phyloP scores from a whole-genome alignment of 495 filamentous ascomycete genomes.

The Penicillium macrosclerotiorum region DNA sequence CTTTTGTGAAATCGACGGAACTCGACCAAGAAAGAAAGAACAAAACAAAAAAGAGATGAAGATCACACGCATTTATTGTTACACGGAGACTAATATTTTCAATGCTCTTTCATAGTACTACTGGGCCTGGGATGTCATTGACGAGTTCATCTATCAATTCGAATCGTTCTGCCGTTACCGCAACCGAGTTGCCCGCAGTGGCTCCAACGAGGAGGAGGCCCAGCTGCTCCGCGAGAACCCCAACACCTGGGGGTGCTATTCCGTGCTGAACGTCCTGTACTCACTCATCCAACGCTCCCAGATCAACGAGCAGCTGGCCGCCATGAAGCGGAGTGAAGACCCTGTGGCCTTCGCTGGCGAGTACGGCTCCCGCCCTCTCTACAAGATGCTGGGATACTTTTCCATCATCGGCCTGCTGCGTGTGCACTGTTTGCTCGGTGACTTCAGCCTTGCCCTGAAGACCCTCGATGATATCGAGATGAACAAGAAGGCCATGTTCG shows the following conservation, averaged over 20 bases:
- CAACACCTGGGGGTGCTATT: constrained; percentile 99
- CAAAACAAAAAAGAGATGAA: too few species aligned
- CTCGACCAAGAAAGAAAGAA: too few species aligned
- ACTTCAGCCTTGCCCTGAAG: constrained; percentile 97
- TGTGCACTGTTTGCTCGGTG: constrained; percentile 93
- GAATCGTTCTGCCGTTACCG: constrained; percentile 98
- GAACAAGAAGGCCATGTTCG: constrained; percentile 99
- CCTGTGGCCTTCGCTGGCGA: constrained; percentile 81
- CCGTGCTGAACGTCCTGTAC: constrained; percentile 98
- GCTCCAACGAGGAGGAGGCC: constrained; percentile 83
- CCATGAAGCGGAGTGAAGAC: constrained; percentile 92
- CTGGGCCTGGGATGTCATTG: constrained; percentile 99
- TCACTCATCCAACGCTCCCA: constrained; percentile 97
- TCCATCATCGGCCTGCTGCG: constrained; percentile 96
- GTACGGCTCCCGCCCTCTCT: constrained; percentile 87
- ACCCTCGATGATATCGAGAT: constrained; percentile 98
- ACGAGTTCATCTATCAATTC: constrained; percentile 99
- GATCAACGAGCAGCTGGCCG: constrained; percentile 92
- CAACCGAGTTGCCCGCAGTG: constrained; percentile 82
- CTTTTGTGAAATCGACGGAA: constrained; percentile 9
- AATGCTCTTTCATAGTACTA: constrained; percentile 66
- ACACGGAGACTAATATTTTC: constrained; percentile 13
- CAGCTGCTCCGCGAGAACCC: constrained; percentile 90
- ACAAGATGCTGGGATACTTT: constrained; percentile 99
- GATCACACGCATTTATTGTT: too few species aligned